Conservation (phyloP, 139 green algal genomes). For the Raphidocelis subcapitata region DNA sequence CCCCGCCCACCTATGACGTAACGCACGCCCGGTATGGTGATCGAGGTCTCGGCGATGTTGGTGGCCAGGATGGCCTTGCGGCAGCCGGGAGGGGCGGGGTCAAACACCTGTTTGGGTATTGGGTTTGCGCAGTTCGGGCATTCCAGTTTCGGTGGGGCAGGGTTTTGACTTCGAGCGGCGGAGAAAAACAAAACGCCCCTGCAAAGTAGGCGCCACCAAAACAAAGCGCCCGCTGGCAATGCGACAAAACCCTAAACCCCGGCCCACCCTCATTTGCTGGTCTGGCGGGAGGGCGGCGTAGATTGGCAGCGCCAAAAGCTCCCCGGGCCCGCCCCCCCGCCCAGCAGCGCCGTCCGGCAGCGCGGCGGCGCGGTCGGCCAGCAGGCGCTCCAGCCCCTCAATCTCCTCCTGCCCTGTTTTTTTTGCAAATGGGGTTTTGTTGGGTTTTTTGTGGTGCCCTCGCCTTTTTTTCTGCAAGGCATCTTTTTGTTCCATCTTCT, state of each 20-base stretch:
- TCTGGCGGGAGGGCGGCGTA: conserved; percentile 84
- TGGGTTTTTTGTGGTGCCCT: background rate
- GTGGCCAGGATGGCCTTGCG: conserved; percentile 89
- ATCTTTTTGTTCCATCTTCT: no score
- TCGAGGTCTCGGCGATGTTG: conserved; percentile 94
- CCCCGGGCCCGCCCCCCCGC: background rate
- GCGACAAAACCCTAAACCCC: background rate
- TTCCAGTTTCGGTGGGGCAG: background rate
- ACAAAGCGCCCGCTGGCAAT: background rate
- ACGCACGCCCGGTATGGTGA: conserved; percentile 86
- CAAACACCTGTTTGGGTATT: conserved; percentile 62
- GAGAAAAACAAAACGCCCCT: background rate
- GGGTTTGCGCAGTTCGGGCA: no score
- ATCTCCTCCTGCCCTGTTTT: conserved; percentile 89
- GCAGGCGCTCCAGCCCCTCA: conserved; percentile 68
- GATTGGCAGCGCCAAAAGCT: conserved; percentile 66
- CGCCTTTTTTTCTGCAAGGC: no score
- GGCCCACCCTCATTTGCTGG: conserved; percentile 70
- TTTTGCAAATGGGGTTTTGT: no score
- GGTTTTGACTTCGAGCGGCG: background rate
- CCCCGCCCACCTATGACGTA: conserved; percentile 51
- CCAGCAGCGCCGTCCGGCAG: conserved; percentile 2
- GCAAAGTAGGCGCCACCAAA: background rate
- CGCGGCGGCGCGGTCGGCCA: conserved; percentile 41
- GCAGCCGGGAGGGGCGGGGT: conserved; percentile 49